Conservation (phyloP, 2,329 filamentous ascomycete genomes). For the Torrubiella hemipterigena region DNA sequence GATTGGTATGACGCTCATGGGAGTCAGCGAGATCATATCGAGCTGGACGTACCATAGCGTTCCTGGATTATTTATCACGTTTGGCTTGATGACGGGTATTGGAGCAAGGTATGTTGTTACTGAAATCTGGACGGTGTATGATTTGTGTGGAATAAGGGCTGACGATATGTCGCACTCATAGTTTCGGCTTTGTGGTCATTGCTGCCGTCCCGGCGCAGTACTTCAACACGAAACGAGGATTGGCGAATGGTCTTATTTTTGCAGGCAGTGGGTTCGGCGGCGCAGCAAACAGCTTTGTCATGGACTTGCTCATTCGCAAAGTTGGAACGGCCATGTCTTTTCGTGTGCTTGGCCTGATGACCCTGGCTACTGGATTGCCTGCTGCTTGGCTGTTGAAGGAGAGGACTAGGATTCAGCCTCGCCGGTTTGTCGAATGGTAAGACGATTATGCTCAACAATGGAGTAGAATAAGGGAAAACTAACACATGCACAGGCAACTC, state of each 20-base stretch:
- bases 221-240: slow-evolving; percentile 38
- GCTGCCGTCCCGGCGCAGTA: slow-evolving; percentile 39
- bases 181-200: slow-evolving; percentile 27
- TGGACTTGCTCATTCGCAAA: slow-evolving; percentile 32
- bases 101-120: slow-evolving; percentile 17
- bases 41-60: slow-evolving; percentile 2
- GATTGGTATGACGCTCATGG: slow-evolving; percentile 33
- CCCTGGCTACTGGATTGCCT: slow-evolving; percentile 35
- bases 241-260: slow-evolving; percentile 43
- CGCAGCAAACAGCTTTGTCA: slow-evolving; percentile 35
- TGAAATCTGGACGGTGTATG: too few relatives aligned
- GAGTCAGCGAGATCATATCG: slow-evolving; percentile 21
- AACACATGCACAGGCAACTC: slow-evolving; percentile 24
- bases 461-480: too few relatives aligned
- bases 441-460: slow-evolving; percentile 3
- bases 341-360: slow-evolving; percentile 38
- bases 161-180: not conserved
- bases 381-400: slow-evolving; percentile 41
- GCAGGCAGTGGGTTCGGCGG: slow-evolving; percentile 44
- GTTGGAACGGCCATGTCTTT: slow-evolving; percentile 39
- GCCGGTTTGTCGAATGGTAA: slow-evolving; percentile 37
- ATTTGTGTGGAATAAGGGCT: too few relatives aligned
- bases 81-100: slow-evolving; percentile 29
- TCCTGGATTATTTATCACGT: slow-evolving; percentile 31
- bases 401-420: slow-evolving; percentile 21